Evolutionary conservation across 139 green algal genomes (phyloP).

Genomic region (Chlamydomonas sp.): DNA sequence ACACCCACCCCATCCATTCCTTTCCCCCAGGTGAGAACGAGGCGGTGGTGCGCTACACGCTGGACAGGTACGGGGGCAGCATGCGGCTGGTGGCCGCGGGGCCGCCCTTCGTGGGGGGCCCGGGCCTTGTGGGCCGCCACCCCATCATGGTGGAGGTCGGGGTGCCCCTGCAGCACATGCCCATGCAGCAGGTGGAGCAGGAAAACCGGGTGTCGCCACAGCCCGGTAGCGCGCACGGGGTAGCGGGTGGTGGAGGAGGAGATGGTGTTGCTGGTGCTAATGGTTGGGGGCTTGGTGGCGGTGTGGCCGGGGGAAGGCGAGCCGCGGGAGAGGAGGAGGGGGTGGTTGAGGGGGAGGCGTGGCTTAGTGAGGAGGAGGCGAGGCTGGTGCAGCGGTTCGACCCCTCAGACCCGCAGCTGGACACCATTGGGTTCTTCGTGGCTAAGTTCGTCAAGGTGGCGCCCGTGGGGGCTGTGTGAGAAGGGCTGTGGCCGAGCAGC

Average conservation of each 20-base stretch:
- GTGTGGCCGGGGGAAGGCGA: neutral
- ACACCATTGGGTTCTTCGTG: slow-evolving; percentile 94
- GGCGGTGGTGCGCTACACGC: slow-evolving; percentile 83
- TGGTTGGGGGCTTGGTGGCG: neutral
- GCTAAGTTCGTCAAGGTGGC: slow-evolving; percentile 80
- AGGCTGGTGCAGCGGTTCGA: slow-evolving; percentile 90
- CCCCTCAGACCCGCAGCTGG: slow-evolving; percentile 49
- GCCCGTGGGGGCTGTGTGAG: neutral
- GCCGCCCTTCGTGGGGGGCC: slow-evolving; percentile 62
- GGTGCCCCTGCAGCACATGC: slow-evolving; percentile 1
- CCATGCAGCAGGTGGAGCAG: neutral
- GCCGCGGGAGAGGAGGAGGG: neutral
- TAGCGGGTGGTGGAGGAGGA: neutral
- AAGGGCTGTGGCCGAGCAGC: no score
- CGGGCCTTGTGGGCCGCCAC: slow-evolving; percentile 64
- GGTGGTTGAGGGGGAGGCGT: slow-evolving; percentile 38
- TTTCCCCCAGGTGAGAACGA: slow-evolving; percentile 87
- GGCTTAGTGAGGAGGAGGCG: slow-evolving; percentile 75
- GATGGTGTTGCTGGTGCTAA: neutral
- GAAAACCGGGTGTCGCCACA: slow-evolving; percentile 1
- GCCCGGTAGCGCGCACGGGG: neutral
- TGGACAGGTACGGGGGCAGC: slow-evolving; percentile 75
- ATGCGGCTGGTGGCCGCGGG: slow-evolving; percentile 69
- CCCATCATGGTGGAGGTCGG: neutral
- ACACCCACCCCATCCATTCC: neutral